A percentile compares a stretch with the other conserved stretches of the same genome.
phyloP scores from a whole-genome alignment of 257 asterid species.

The Lithospermum erythrorhizon region DNA sequence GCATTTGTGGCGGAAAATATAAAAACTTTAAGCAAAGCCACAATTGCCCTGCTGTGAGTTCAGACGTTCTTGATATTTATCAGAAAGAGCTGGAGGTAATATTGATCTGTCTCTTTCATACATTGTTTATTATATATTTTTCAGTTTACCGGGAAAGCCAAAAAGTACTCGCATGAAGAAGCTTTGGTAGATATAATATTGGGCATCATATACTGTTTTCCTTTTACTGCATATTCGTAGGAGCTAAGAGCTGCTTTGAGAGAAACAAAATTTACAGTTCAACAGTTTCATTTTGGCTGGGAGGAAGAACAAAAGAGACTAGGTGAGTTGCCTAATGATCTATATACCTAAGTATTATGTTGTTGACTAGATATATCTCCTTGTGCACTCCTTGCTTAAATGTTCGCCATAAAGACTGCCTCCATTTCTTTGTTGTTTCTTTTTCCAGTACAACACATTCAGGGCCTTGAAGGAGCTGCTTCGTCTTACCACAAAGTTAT shows the following conservation, averaged over 20 bases:
- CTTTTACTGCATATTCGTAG: conserved; percentile 23
- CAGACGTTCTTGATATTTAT: conserved; percentile 48
- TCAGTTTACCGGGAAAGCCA: no score
- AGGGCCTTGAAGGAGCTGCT: conserved; percentile 61
- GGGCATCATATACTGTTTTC: background rate
- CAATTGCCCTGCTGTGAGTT: conserved; percentile 20
- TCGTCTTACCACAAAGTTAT: conserved; percentile 69
- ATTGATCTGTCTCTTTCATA: background rate
- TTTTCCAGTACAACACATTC: conserved; percentile 52
- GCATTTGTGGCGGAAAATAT: conserved; percentile 60
- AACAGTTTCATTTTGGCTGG: conserved; percentile 47
- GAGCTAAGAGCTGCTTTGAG: conserved; percentile 48
- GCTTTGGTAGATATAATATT: no score
- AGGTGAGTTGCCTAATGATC: conserved; percentile 34
- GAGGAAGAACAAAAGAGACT: conserved; percentile 49
- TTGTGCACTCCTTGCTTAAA: no score
- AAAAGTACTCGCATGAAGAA: no score
- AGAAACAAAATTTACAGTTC: conserved; percentile 49
- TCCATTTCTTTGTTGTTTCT: background rate
- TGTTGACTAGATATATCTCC: background rate
- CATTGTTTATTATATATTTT: no score
- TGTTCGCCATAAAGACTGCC: background rate
- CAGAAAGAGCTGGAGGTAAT: conserved; percentile 61
- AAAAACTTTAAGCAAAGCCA: conserved; percentile 15
- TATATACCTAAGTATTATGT: background rate